These are phyloP conservation scores for Scedosporium aurantiacum DNA, from an alignment of 2,329 filamentous ascomycete species.

Conservation along the genomic window DNA sequence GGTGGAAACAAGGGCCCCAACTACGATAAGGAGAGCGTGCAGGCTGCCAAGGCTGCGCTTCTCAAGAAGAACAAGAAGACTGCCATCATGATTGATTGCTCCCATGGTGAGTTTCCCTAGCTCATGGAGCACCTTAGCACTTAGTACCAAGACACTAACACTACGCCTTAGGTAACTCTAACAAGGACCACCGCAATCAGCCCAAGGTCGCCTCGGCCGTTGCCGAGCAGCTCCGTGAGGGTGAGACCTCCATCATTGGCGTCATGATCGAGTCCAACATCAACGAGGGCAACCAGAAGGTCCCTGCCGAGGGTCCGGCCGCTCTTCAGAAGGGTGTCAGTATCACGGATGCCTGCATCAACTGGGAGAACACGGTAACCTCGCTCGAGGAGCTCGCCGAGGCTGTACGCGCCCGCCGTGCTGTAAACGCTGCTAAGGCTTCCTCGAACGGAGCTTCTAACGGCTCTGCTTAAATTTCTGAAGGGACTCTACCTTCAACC, in stretches of 20 bases:
- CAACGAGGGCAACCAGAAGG: slow-evolving; percentile 87
- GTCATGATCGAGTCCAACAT: slow-evolving; percentile 99
- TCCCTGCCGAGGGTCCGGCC: slow-evolving; percentile 72
- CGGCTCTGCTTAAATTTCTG: too few relatives aligned
- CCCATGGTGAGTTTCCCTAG: slow-evolving; percentile 44
- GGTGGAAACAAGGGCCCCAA: slow-evolving; percentile 91
- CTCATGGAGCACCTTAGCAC: background rate
- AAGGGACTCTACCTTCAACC: too few relatives aligned
- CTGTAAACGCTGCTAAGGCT: slow-evolving; percentile 29
- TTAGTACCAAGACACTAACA: background rate
- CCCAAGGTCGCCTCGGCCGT: slow-evolving; percentile 78
- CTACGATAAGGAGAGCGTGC: slow-evolving; percentile 77
- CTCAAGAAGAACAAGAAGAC: slow-evolving; percentile 61
- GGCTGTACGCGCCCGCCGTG: slow-evolving; percentile 67
- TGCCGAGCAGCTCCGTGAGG: slow-evolving; percentile 73
- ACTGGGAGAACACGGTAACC: slow-evolving; percentile 75
- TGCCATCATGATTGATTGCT: slow-evolving; percentile 94
- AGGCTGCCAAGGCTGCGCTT: slow-evolving; percentile 70
- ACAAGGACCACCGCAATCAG: slow-evolving; percentile 96
- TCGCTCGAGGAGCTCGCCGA: slow-evolving; percentile 77
- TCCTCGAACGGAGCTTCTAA: background rate
- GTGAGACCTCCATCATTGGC: slow-evolving; percentile 83
- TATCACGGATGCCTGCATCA: slow-evolving; percentile 94
- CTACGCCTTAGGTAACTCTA: slow-evolving; percentile 54
- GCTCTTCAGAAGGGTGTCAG: slow-evolving; percentile 88